Evolutionary conservation across 192 early-diverging fungal genomes (phyloP), one percentile per base, ranked within the genome.

Genomic region (Martensiomyces pterosporus): DNA sequence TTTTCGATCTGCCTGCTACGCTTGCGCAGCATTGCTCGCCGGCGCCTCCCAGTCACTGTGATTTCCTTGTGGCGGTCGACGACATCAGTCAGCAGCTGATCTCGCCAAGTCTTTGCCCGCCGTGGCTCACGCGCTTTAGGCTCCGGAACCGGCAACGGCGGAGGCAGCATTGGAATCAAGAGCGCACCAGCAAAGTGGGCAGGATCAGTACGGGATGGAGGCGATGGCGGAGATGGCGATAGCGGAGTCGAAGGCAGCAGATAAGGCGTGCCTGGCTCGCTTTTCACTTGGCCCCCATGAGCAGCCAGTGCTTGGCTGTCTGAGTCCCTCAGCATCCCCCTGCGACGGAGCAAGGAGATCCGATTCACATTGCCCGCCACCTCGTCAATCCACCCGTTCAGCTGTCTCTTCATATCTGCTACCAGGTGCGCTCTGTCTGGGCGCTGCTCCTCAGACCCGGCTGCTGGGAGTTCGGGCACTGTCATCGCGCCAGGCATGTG

Each of bases 311-410:
- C 26, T 0, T 37, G 3, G 1, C 32, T 35, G 10, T 25, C 18
- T 6, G 62, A 24, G 26, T 65, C 69, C 33, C 69, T 57, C 34
- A 73, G 50, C 62, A 73, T 45, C 0, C 69, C 69, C 0, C 24
- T 46, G 22, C 52, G 69, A 18, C 69, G 69, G 27, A 64, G 58
- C 25, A 24, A 22, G n/a, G 69, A 57, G 15, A 73, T 60, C 18
- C 69, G 56, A 26, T 61, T 34, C 49, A 65, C 57, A 4, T 24
- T 49, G n/a, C 13, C 16, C 2, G 69, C 69, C 24, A 35, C 54
- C 0, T 24, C 37, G 17, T 49, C 19, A 3, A 70, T 44, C 67
- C 67, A 70, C 23, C 45, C 49, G 7, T 38, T 27, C 6, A 55
- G 25, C 4, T 39, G 24, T 0, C 14, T 14, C 15, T 36, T 40